Base-by-base conservation (phyloP, 2,329 filamentous ascomycete species). In the Botrytis tulipae region DNA sequence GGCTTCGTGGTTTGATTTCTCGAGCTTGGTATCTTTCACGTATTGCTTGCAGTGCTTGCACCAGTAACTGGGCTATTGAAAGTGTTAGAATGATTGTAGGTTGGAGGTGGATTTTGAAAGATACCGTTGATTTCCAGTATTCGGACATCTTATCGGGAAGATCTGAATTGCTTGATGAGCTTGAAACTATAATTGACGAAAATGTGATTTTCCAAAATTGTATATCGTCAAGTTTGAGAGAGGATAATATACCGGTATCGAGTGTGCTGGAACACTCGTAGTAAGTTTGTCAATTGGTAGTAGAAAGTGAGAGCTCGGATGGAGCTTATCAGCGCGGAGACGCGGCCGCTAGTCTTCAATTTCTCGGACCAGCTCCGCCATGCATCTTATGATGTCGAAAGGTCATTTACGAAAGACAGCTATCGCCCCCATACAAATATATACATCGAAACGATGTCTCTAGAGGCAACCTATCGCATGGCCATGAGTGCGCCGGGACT, bases 31-130 rank as follows among this genome's bases (percentile, higher is more conserved):
- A 85, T 99, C 96, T 83, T 93, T 93, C 68, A 99, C 93, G 83
- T 91, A 98, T 81, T 88, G 89, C 81, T 90, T 89, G 88, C 96
- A 99, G 86, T 97, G 93, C 83, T 98, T 98, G 89, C 96, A 99
- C 94, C 95, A 98, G 85, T 97, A 97, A 82, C 92, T 95, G 9
- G 95, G 95, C 82, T 90, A 73, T 67, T 67, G 35, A n/a, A 35
- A 22, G 14, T 46, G 69, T 78, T 76, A 79, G 76, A 48, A 72
- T 35, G 46, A 44, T n/a, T 62, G 54, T 18, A 61, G 9, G 18
- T 32, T 44, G 61, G 35, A 7, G 40, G 22, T 25, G 51, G 44
- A 14, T 35, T 37, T 51, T 51, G 14, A 37, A 29, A 80, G 85
- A 82, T 81, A 89, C 88, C 48, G 95, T 97, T 32, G 95, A 98